Conservation (phyloP, 257 asterid species). For the Solanum bulbocastanum region DNA sequence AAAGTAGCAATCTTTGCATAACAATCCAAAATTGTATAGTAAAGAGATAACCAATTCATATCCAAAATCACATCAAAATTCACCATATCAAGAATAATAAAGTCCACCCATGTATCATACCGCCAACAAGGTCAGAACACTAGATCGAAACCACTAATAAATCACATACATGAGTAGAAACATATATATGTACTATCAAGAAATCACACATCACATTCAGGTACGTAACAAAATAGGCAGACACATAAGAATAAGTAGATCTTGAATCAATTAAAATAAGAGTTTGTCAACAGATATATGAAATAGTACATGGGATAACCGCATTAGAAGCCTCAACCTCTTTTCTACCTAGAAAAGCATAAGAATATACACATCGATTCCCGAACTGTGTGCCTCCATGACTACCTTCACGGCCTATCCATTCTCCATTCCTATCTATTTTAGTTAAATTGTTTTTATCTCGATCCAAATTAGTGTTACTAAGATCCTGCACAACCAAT, state of each 20-base stretch:
- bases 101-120: background rate
- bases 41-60: too few species aligned
- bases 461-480: background rate
- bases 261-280: too few species aligned
- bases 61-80: background rate
- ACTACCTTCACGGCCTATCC: too few species aligned
- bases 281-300: too few species aligned
- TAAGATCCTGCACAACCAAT: background rate
- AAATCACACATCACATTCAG: too few species aligned
- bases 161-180: background rate
- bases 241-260: background rate
- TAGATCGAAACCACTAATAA: too few species aligned
- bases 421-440: background rate
- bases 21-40: background rate
- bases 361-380: background rate
- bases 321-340: background rate
- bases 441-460: too few species aligned
- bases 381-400: too few species aligned
- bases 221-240: background rate
- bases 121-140: background rate
- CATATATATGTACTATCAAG: too few species aligned
- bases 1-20: background rate
- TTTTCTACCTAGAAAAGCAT: too few species aligned
- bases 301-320: too few species aligned
- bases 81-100: background rate